A percentile compares a stretch with the other conserved stretches of the same genome.
phyloP scores from a whole-genome alignment of 352 stramenopile species.

The Phytophthora tentaculata region DNA sequence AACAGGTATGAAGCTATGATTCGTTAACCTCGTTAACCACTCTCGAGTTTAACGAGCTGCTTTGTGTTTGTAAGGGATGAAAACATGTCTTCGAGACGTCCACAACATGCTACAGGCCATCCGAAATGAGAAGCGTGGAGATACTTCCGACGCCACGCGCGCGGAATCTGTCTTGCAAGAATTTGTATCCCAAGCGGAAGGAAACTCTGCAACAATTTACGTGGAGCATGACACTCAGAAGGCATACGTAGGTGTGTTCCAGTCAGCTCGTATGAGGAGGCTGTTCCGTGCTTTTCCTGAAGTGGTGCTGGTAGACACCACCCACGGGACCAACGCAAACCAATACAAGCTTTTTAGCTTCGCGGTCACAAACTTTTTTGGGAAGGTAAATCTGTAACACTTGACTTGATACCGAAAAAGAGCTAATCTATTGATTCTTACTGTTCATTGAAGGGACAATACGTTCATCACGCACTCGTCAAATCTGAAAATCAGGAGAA shows the following conservation, averaged over 20 bases:
- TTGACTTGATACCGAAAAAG: background rate
- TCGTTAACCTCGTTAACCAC: too few species aligned
- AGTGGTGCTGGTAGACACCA: slow-evolving; percentile 10
- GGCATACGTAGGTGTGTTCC: slow-evolving; percentile 13
- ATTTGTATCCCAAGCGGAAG: background rate
- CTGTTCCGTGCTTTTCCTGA: slow-evolving; percentile 15
- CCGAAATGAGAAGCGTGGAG: background rate
- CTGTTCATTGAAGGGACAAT: slow-evolving; percentile 6
- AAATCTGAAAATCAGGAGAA: slow-evolving; percentile 7
- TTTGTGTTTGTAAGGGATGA: background rate
- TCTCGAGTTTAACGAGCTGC: too few species aligned
- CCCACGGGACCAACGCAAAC: slow-evolving; percentile 8
- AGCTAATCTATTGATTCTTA: background rate
- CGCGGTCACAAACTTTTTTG: slow-evolving; percentile 8
- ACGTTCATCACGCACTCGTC: slow-evolving; percentile 2
- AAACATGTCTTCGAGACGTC: background rate
- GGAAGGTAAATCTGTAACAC: slow-evolving; percentile 2
- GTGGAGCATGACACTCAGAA: background rate
- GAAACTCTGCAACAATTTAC: background rate
- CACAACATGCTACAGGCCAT: background rate
- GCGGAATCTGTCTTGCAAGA: background rate
- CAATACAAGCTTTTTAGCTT: slow-evolving; percentile 19
- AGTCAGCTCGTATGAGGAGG: slow-evolving; percentile 10
- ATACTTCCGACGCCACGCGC: background rate
- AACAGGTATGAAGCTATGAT: background rate